Conservation (phyloP, 192 early-diverging fungal species). For the Podila minutissima region DNA sequence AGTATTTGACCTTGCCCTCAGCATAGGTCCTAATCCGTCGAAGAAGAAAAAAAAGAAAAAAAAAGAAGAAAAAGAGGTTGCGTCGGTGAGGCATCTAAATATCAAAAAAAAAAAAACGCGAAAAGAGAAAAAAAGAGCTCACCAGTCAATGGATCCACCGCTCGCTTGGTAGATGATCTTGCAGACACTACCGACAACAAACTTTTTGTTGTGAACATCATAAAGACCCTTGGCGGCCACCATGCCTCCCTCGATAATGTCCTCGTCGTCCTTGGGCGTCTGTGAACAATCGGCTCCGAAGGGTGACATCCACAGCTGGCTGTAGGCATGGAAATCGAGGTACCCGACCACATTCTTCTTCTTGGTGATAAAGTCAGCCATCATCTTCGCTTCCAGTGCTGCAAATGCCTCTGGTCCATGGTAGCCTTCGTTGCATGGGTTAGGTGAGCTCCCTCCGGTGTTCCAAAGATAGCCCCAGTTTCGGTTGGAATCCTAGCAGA, state of each 20-base stretch:
- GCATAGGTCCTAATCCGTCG: conserved; percentile 50
- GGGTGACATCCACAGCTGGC: conserved; percentile 65
- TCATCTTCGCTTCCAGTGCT: conserved; percentile 48
- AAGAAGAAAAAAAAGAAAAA: neutral
- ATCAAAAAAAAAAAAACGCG: neutral
- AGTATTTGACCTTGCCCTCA: conserved; percentile 52
- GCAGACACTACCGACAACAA: conserved; percentile 53
- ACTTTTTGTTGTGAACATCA: conserved; percentile 49
- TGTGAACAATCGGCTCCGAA: conserved; percentile 50
- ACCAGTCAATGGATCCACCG: conserved; percentile 51
- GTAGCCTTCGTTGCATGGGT: conserved; percentile 57
- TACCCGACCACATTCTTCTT: conserved; percentile 44
- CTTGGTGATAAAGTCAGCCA: conserved; percentile 48
- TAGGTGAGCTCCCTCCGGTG: conserved; percentile 20
- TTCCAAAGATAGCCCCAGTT: conserved; percentile 54
- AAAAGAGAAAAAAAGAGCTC: neutral
- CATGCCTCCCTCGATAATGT: conserved; percentile 47
- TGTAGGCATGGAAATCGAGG: conserved; percentile 58
- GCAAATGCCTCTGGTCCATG: conserved; percentile 50
- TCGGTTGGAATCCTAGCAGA: conserved; percentile 36
- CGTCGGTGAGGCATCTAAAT: neutral
- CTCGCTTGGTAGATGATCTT: conserved; percentile 50
- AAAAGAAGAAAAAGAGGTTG: neutral
- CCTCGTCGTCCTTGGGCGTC: conserved; percentile 46
- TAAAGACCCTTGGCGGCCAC: conserved; percentile 48